Conservation (phyloP, 2,329 filamentous ascomycete genomes). For the Calonectria ilicicola region DNA sequence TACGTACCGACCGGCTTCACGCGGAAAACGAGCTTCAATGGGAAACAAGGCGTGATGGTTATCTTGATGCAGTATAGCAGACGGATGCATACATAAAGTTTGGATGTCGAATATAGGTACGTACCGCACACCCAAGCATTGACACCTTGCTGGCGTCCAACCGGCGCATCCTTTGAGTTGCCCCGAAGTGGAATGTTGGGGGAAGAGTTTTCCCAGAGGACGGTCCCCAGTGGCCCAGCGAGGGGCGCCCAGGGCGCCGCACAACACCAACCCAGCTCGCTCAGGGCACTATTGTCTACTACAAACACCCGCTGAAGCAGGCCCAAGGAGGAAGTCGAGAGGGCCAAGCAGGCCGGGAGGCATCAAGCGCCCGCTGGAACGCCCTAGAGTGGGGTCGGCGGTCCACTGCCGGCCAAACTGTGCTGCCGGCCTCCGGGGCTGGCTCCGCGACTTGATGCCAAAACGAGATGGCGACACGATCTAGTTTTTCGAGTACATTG, state of each 20-base stretch:
- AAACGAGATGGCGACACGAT: slow-evolving; percentile 15
- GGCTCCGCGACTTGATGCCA: slow-evolving; percentile 4
- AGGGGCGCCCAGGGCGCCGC: slow-evolving; percentile 29
- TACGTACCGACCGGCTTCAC: slow-evolving; percentile 19
- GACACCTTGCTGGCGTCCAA: slow-evolving; percentile 41
- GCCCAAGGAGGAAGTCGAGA: neutral
- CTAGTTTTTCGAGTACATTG: slow-evolving; percentile 14
- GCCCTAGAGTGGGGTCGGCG: slow-evolving; percentile 23
- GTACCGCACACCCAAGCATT: slow-evolving; percentile 1
- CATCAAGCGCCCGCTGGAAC: slow-evolving; percentile 21
- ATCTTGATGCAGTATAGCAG: neutral
- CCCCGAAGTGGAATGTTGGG: slow-evolving; percentile 47
- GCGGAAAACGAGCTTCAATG: slow-evolving; percentile 8
- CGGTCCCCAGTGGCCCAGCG: slow-evolving; percentile 40
- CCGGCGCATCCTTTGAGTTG: slow-evolving; percentile 38
- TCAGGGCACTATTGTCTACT: slow-evolving; percentile 21
- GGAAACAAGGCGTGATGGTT: slow-evolving; percentile 4
- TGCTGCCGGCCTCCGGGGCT: slow-evolving; percentile 30
- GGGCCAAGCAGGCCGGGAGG: neutral
- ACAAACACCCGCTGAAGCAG: slow-evolving; percentile 8
- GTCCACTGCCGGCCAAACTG: slow-evolving; percentile 34
- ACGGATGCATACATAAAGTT: neutral
- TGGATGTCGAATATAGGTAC: neutral
- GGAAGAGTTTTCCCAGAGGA: slow-evolving; percentile 44
- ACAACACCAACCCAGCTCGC: slow-evolving; percentile 30